Conservation (phyloP, 352 stramenopile genomes). For the Phytophthora pinifolia region DNA sequence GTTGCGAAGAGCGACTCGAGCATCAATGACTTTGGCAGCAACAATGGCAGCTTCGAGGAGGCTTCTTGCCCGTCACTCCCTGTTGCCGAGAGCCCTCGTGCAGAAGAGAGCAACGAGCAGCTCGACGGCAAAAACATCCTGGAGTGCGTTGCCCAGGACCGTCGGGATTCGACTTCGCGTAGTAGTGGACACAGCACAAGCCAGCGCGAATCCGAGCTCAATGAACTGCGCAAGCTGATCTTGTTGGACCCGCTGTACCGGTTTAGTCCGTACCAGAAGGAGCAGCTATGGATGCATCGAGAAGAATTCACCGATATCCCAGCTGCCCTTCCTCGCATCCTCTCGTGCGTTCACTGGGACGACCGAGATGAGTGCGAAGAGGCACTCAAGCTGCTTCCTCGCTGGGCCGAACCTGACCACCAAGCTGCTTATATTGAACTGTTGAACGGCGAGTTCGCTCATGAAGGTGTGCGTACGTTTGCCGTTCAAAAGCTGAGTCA, state of each 20-base stretch:
- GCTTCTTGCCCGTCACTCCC: conserved; percentile 9
- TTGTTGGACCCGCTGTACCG: conserved; percentile 80
- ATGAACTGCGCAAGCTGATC: conserved; percentile 79
- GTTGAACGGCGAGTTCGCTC: conserved; percentile 77
- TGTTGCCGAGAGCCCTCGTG: conserved; percentile 27
- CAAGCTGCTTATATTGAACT: conserved; percentile 83
- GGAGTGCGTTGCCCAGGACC: conserved; percentile 38
- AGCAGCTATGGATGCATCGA: conserved; percentile 79
- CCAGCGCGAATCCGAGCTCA: conserved; percentile 48
- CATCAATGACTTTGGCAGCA: conserved; percentile 26
- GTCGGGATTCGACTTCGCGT: conserved; percentile 57
- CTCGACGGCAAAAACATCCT: conserved; percentile 58
- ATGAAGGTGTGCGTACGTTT: conserved; percentile 74
- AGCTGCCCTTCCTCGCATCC: conserved; percentile 68
- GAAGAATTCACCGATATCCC: conserved; percentile 81
- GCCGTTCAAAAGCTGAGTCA: conserved; percentile 73
- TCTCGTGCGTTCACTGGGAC: conserved; percentile 83
- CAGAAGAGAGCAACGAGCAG: conserved; percentile 58
- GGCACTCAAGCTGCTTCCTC: conserved; percentile 60
- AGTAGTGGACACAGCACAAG: conserved; percentile 61
- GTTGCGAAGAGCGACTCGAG: conserved; percentile 62
- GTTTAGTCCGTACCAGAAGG: conserved; percentile 81
- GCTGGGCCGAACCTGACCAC: conserved; percentile 73
- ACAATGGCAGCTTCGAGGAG: conserved; percentile 42
- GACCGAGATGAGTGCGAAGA: conserved; percentile 72